These are phyloP conservation scores for Penicillium rolfsii DNA, from an alignment of 2,329 filamentous ascomycete species.

Conservation along the genomic window DNA sequence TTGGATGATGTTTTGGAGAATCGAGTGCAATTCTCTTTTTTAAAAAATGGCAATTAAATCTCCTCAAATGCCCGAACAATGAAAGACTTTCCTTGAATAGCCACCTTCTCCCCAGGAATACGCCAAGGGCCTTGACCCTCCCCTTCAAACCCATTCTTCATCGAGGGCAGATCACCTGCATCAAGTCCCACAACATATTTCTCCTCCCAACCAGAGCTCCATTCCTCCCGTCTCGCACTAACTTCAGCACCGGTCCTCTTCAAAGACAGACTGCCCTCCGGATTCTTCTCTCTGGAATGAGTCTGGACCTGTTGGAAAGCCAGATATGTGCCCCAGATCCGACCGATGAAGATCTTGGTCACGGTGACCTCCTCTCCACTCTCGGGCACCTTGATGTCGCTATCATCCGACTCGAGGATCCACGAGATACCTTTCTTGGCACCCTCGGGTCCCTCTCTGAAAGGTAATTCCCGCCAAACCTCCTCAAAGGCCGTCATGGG, in stretches of 20 bases:
- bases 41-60: constrained; percentile 5
- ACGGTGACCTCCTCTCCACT: constrained; percentile 25
- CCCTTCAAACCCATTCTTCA: constrained; percentile 19
- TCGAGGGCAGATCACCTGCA: constrained; percentile 25
- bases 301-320: constrained; percentile 34
- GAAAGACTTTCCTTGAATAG: constrained; percentile 24
- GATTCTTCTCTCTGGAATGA: constrained; percentile 15
- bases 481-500: constrained; percentile 63
- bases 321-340: constrained; percentile 38
- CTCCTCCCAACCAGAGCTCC: constrained; percentile 25
- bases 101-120: constrained; percentile 25
- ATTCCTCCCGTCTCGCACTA: constrained; percentile 36
- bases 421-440: constrained; percentile 30
- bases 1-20: not conserved
- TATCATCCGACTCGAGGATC: constrained; percentile 34
- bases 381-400: constrained; percentile 5
- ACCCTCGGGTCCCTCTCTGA: constrained; percentile 37
- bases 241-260: constrained; percentile 32
- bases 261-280: constrained; percentile 14
- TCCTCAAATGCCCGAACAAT: constrained; percentile 35
- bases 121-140: constrained; percentile 26
- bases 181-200: constrained; percentile 26
- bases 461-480: constrained; percentile 60
- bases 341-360: constrained; percentile 35
- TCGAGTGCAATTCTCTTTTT: not conserved